Evolutionary conservation across 495 filamentous ascomycete species (phyloP), one percentile per base, ranked within the genome.

Genomic region (Aspergillus sclerotiicarbonarius): DNA sequence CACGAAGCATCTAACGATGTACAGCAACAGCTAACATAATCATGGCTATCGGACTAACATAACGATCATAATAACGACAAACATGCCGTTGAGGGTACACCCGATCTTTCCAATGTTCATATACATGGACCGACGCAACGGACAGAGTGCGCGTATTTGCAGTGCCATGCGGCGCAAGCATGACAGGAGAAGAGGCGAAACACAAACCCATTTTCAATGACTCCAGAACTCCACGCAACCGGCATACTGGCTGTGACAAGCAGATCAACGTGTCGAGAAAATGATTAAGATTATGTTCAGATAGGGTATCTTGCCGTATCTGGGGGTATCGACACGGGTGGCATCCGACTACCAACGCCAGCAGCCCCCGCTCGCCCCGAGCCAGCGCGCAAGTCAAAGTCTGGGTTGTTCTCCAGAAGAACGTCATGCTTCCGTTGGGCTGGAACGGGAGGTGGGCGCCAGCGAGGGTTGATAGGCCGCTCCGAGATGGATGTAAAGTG

Each of bases 401-500:
- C 89, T 5, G 89, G 89, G 66, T 91, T 91, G 48, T 80, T 84
- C 51, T 78, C 81, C 48, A 92, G 73, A 29, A 90, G 62, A 43
- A 87, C 69, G 63, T 90, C 82, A 56, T 79, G 74, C 62, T 73
- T 75, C 59, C 77, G 72, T 60, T 79, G 66, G 20, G 63, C 66
- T n/a, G 76, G 62, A 33, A 60, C 71, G 15, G 72, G 74, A 73
- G 44, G 74, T 15, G 74, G 89, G 71, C 73, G 71, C 91, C 92
- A 96, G 32, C 85, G 84, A 4, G 92, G 92, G 68, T 96, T 96
- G 18, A 94, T 72, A n/a, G 87, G 86, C 25, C 92, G 81, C 73
- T 96, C 89, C 0, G 86, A 90, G 41, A 96, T 85, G 21, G 87
- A 90, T 12, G 92, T 96, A 75, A 93, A 96, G 57, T 87, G 86